Base-by-base conservation (phyloP, 2,329 filamentous ascomycete genomes). In the Plenodomus biglobosus region DNA sequence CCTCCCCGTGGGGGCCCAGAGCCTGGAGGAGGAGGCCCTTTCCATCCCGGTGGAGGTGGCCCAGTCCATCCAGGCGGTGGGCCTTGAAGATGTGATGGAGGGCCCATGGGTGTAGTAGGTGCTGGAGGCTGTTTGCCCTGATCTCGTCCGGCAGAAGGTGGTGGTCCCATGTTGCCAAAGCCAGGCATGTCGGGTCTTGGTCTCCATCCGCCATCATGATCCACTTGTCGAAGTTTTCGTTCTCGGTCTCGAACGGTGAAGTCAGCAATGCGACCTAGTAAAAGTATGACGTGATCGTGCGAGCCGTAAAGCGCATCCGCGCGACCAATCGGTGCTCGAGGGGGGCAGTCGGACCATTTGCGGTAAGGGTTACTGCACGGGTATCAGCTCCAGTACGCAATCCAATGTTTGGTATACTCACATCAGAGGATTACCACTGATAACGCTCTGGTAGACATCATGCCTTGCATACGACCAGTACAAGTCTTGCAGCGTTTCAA, bases 381-480 rank as follows among this genome's bases (percentile, higher is more conserved):
- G 8, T 49, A 43, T 72, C 44, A 75, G 68, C 42, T 18, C 8
- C 3, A 17, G 13, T 8, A 5, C 10, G n/a, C 8, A 1, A 2
- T 24, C 22, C 22, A 24, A 10, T 5, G 22, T n/a, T n/a, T 24
- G 22, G 2, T 3, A 17, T 19, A 80, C 90, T 80, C 77, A 96
- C 90, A 96, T 86, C 39, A 95, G 77, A 53, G 81, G 81, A 36
- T 92, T 92, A 8, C 90, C 92, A 58, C 92, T 94, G 19, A 97
- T 76, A 52, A 96, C 83, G 66, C 89, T 91, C 69, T 96, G 92
- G 60, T 92, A 95, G 8, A 88, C 84, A 69, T 97, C 94, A 77
- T 96, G 94, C 71, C 96, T 95, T 61, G 83, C 86, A 68, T 92
- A 96, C 88, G 91, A 96, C 92, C 92, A 99, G 66, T 88, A 95